A percentile compares a stretch with the other conserved stretches of the same genome.
These are phyloP conservation scores for Lactarius hatsudake DNA, from an alignment of 768 basidiomycete genomes.

Conservation along the genomic window DNA sequence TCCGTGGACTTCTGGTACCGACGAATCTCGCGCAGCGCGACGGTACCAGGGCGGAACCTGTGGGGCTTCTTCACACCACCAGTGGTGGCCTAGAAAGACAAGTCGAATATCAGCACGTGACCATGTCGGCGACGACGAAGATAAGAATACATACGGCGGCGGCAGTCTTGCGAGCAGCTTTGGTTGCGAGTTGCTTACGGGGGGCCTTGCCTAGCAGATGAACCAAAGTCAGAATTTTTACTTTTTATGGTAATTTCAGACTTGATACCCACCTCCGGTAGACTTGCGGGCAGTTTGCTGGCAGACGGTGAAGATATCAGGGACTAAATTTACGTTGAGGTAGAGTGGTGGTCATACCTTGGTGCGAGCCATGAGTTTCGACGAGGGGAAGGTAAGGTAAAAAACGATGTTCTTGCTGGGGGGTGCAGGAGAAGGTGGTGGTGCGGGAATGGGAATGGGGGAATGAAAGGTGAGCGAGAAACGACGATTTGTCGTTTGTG, in stretches of 20 bases:
- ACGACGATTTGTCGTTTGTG: slow-evolving; percentile 29
- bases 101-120: slow-evolving; percentile 24
- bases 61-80: slow-evolving; percentile 99
- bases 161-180: slow-evolving; percentile 90
- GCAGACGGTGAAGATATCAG: slow-evolving; percentile 33
- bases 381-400: slow-evolving; percentile 20
- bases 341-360: slow-evolving; percentile 50
- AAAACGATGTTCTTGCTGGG: slow-evolving; percentile 16
- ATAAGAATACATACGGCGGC: slow-evolving; percentile 52
- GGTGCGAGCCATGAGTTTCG: slow-evolving; percentile 74
- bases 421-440: slow-evolving; percentile 26
- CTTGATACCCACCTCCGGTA: slow-evolving; percentile 74
- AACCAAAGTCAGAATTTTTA: slow-evolving; percentile 31
- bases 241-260: slow-evolving; percentile 33
- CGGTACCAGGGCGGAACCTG: slow-evolving; percentile 95
- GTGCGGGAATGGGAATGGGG: slow-evolving; percentile 19
- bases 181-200: slow-evolving; percentile 93
- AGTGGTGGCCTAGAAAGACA: slow-evolving; percentile 56
- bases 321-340: slow-evolving; percentile 13
- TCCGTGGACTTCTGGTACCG: slow-evolving; percentile 99
- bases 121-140: slow-evolving; percentile 30
- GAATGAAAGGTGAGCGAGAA: slow-evolving; percentile 21
- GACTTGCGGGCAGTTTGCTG: slow-evolving; percentile 99
- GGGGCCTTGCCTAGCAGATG: slow-evolving; percentile 70
- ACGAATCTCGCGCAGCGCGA: slow-evolving; percentile 98